Conservation (phyloP, 2,329 filamentous ascomycete genomes). For the Colletotrichum agaves region DNA sequence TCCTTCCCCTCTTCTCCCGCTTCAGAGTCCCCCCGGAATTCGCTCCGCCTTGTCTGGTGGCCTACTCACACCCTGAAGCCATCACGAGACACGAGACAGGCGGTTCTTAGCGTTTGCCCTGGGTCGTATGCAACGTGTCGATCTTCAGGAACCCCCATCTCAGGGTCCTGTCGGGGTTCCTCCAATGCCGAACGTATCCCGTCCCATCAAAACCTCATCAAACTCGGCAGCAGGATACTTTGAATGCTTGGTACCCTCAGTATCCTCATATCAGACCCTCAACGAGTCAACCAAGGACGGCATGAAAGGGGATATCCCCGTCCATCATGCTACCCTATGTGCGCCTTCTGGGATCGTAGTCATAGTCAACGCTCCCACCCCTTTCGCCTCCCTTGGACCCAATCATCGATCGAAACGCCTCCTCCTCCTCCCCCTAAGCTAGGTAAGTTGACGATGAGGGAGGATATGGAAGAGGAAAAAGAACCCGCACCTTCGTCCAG, state of each 20-base stretch:
- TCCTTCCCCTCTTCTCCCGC: neutral
- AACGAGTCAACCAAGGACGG: conserved; percentile 21
- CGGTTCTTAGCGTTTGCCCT: conserved; percentile 4
- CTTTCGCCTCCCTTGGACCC: neutral
- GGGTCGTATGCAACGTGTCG: neutral
- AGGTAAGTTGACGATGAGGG: too few species aligned
- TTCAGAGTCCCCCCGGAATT: neutral
- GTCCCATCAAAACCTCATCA: neutral
- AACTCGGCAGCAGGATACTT: conserved; percentile 15
- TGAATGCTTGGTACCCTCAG: conserved; percentile 8
- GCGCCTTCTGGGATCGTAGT: conserved; percentile 13
- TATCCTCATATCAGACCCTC: conserved; percentile 24
- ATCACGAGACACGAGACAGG: conserved; percentile 26
- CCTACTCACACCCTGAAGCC: conserved; percentile 20
- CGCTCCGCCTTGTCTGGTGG: conserved; percentile 15
- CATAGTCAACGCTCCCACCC: conserved; percentile 3
- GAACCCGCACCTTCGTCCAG: neutral
- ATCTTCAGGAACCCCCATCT: conserved; percentile 12
- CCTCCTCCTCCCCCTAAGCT: too few species aligned
- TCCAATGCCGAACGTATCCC: conserved; percentile 9
- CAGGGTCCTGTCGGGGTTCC: conserved; percentile 22
- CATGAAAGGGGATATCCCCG: conserved; percentile 5
- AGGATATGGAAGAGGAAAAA: neutral
- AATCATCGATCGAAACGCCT: neutral
- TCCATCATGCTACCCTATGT: conserved; percentile 13